A percentile compares a stretch with the other conserved stretches of the same genome.
Conservation (phyloP, 148 eudicot genomes). For the Camellia japonica region DNA sequence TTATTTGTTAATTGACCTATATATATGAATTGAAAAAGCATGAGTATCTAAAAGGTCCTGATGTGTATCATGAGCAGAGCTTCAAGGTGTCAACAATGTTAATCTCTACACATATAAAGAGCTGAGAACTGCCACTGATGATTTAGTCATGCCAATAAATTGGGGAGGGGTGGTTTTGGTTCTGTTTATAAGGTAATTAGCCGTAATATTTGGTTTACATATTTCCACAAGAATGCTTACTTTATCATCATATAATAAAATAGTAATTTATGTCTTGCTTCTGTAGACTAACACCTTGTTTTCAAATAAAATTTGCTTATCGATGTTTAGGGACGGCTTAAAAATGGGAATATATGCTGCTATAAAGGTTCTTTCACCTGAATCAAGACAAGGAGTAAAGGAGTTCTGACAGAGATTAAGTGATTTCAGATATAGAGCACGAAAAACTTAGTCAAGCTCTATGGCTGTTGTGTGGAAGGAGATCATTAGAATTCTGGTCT, state of each 20-base stretch:
- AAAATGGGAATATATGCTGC: slow-evolving; percentile 47
- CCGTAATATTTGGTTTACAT: not conserved
- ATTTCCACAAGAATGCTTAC: not conserved
- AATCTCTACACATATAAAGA: slow-evolving; percentile 42
- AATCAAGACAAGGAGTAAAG: slow-evolving; percentile 48
- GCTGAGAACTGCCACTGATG: slow-evolving; percentile 39
- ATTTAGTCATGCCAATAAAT: slow-evolving; percentile 34
- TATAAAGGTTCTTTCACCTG: slow-evolving; percentile 49
- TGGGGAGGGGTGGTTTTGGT: slow-evolving; percentile 63
- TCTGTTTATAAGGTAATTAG: slow-evolving; percentile 48
- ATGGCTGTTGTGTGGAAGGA: slow-evolving; percentile 53
- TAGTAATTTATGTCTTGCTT: not conserved
- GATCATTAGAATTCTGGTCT: slow-evolving; percentile 46
- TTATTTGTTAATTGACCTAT: not conserved
- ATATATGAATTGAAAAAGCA: not conserved
- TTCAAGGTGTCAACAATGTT: slow-evolving; percentile 35
- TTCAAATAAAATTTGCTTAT: not conserved
- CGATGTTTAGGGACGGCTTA: slow-evolving; percentile 44
- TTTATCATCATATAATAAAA: not conserved
- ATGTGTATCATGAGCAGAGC: slow-evolving; percentile 25
- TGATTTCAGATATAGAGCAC: slow-evolving; percentile 40
- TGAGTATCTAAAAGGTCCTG: slow-evolving; percentile 8
- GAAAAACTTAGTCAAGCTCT: slow-evolving; percentile 48
- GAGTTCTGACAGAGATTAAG: slow-evolving; percentile 53
- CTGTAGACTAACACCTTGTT: not conserved